These are phyloP conservation scores for Trypanosoma grayi DNA, from an alignment of 208 protist species.

Conservation along the genomic window DNA sequence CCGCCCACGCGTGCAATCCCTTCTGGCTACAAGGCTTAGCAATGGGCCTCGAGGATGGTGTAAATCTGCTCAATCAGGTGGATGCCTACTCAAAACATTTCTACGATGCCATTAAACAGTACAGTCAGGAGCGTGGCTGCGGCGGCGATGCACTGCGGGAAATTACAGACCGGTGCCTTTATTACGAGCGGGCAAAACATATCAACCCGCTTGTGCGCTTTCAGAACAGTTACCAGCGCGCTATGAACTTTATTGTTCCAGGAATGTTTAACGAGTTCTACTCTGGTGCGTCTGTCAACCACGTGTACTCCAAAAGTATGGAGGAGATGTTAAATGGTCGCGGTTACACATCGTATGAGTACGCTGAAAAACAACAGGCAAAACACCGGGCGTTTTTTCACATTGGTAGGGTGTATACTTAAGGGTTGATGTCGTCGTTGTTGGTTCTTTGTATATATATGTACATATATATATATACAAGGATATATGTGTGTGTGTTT, in stretches of 20 bases:
- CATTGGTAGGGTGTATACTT: constrained; percentile 82
- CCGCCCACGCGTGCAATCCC: constrained; percentile 77
- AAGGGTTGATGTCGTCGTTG: constrained; percentile 3
- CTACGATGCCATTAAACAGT: constrained; percentile 87
- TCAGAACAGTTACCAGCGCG: constrained; percentile 75
- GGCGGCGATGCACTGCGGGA: constrained; percentile 79
- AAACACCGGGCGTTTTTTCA: constrained; percentile 82
- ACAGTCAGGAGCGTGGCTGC: constrained; percentile 80
- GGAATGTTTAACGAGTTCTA: constrained; percentile 67
- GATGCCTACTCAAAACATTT: constrained; percentile 84
- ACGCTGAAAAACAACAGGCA: constrained; percentile 85
- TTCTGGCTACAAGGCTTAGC: constrained; percentile 87
- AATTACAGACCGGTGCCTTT: constrained; percentile 82
- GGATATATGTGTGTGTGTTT: neutral
- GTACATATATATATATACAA: too few relatives aligned
- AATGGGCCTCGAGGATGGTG: constrained; percentile 78
- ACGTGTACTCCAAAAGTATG: constrained; percentile 80
- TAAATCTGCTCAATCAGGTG: constrained; percentile 76
- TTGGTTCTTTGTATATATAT: neutral
- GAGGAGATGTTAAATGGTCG: constrained; percentile 88
- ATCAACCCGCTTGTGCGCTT: constrained; percentile 69
- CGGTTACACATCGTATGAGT: constrained; percentile 88
- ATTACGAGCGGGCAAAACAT: constrained; percentile 84
- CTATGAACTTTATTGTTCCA: constrained; percentile 65
- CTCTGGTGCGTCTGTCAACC: constrained; percentile 69